Evolutionary conservation across 108 stramenopile genomes (phyloP).

Genomic region (Cyclostephanos tholiformis): DNA sequence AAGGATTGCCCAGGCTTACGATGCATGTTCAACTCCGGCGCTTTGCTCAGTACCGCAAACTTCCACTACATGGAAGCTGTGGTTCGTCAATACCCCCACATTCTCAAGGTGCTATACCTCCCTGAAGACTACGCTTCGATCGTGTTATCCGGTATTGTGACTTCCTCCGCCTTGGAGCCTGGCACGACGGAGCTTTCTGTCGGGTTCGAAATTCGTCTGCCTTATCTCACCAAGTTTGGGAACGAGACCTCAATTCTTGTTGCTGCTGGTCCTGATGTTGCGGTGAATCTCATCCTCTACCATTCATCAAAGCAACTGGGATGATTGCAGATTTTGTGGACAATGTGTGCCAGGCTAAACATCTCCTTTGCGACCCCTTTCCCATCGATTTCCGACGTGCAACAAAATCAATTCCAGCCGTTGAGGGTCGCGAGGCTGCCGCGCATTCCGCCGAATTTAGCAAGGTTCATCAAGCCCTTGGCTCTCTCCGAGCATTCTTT

Average conservation of each 20-base stretch:
- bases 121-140: not conserved
- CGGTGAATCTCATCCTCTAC: not conserved
- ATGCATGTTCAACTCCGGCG: not conserved
- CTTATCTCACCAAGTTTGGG: not conserved
- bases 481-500: not conserved
- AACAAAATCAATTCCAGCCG: not conserved
- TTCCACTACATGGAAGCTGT: not conserved
- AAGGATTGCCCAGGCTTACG: no score
- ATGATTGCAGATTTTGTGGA: not conserved
- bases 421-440: not conserved
- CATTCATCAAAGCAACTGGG: not conserved
- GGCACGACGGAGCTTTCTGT: not conserved
- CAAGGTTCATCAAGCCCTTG: not conserved
- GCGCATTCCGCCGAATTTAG: not conserved
- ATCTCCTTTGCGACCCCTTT: not conserved
- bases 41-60: not conserved
- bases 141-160: not conserved
- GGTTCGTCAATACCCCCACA: not conserved
- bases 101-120: not conserved
- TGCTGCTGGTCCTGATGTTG: not conserved
- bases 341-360: not conserved
- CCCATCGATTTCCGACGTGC: not conserved
- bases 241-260: not conserved
- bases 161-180: not conserved
- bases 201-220: constrained; percentile 1